Percentiles rank a stretch among this genome's conserved stretches.
phyloP scores from a whole-genome alignment of 2,329 filamentous ascomycete genomes.

The Ophiognomonia clavigignenti-juglandacearum region DNA sequence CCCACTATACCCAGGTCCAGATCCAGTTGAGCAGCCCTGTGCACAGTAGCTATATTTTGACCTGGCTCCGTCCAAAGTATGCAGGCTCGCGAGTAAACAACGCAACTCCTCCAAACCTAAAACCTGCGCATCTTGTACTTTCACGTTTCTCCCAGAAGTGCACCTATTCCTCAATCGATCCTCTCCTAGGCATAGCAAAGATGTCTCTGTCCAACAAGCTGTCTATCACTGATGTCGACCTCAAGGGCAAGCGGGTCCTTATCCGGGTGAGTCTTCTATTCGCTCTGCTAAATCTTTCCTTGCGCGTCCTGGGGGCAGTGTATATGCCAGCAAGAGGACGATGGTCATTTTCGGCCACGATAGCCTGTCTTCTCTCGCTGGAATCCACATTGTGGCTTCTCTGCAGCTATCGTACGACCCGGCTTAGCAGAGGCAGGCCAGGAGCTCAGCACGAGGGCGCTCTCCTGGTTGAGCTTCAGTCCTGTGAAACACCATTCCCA shows the following conservation, averaged over 20 bases:
- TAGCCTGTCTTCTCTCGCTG: too few relatives aligned
- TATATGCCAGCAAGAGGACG: too few relatives aligned
- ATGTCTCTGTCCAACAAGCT: conserved; percentile 99
- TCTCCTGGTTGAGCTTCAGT: too few relatives aligned
- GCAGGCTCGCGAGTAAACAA: conserved; percentile 10
- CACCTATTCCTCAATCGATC: conserved; percentile 16
- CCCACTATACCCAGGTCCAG: conserved; percentile 2
- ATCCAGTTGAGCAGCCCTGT: neutral
- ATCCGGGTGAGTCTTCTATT: conserved; percentile 69
- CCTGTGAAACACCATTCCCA: too few relatives aligned
- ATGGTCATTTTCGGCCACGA: too few relatives aligned
- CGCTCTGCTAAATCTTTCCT: too few relatives aligned
- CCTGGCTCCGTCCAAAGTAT: conserved; percentile 3
- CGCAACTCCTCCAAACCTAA: neutral
- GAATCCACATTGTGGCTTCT: too few relatives aligned
- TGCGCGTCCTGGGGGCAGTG: too few relatives aligned
- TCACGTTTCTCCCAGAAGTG: too few relatives aligned
- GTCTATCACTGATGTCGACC: conserved; percentile 89
- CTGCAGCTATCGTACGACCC: too few relatives aligned
- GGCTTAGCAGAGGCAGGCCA: too few relatives aligned
- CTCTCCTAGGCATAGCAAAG: conserved; percentile 29
- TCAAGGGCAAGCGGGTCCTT: conserved; percentile 97
- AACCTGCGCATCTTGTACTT: conserved; percentile 14
- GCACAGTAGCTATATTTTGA: conserved; percentile 1
- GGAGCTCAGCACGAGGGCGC: too few relatives aligned